Conservation (phyloP, 768 basidiomycete genomes). For the Postia placenta region DNA sequence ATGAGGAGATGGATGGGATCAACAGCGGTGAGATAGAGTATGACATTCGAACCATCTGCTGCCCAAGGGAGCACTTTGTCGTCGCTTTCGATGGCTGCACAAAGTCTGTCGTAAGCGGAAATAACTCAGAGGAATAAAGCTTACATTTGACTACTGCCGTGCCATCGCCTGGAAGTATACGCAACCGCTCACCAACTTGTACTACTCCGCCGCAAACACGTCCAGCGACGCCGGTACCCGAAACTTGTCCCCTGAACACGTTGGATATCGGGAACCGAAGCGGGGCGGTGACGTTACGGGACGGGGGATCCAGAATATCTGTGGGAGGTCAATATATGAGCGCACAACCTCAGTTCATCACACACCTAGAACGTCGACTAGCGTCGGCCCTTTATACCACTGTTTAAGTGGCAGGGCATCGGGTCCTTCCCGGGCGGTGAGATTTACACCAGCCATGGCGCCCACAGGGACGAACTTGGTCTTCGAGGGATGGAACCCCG, state of each 20-base stretch:
- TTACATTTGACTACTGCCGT: conserved; percentile 69
- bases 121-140: not conserved
- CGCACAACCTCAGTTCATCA: not conserved
- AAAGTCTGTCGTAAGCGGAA: not conserved
- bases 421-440: conserved; percentile 45
- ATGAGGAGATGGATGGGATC: conserved; percentile 84
- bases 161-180: conserved; percentile 91
- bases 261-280: conserved; percentile 89
- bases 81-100: conserved; percentile 79
- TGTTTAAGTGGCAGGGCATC: conserved; percentile 40
- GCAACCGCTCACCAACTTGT: conserved; percentile 84
- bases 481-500: conserved; percentile 79
- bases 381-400: conserved; percentile 86
- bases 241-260: conserved; percentile 85
- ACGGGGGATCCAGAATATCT: conserved; percentile 82
- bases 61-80: conserved; percentile 78
- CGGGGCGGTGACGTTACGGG: conserved; percentile 68
- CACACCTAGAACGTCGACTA: conserved; percentile 78
- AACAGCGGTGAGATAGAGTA: conserved; percentile 73
- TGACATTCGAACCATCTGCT: conserved; percentile 85
- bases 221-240: conserved; percentile 75
- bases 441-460: conserved; percentile 86
- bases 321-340: not conserved
- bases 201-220: conserved; percentile 82
- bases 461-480: conserved; percentile 84